Conservation (phyloP, 139 green algal genomes). For the Chlamydomonas sp. region DNA sequence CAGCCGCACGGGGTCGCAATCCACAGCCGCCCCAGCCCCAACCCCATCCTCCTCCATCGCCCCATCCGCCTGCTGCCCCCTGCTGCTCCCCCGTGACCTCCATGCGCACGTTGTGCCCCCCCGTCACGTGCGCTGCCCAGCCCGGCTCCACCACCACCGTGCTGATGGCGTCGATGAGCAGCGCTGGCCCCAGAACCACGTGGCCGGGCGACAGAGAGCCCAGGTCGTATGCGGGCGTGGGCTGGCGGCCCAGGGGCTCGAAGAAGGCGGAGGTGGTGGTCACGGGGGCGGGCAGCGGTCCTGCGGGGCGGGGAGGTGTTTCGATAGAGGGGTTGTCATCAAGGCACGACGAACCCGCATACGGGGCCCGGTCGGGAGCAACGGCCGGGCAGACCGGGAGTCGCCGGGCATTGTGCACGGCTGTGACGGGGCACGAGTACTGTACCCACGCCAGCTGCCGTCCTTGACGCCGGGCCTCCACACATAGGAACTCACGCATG, state of each 20-base stretch:
- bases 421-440: too few relatives aligned
- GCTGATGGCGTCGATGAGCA: conserved; percentile 93
- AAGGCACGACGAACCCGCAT: too few relatives aligned
- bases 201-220: conserved; percentile 71
- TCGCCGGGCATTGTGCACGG: too few relatives aligned
- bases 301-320: conserved; percentile 5
- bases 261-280: conserved; percentile 68
- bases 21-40: conserved; percentile 18
- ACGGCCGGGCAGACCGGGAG: too few relatives aligned
- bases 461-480: too few relatives aligned
- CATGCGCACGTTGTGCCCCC: conserved; percentile 82
- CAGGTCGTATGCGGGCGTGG: conserved; percentile 85
- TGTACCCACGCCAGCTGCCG: too few relatives aligned
- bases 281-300: conserved; percentile 60
- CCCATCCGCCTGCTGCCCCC: neutral
- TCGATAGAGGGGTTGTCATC: too few relatives aligned
- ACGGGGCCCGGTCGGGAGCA: too few relatives aligned
- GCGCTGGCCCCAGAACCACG: conserved; percentile 80
- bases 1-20: conserved; percentile 92
- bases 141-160: conserved; percentile 94
- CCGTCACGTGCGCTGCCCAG: conserved; percentile 85
- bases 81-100: conserved; percentile 49
- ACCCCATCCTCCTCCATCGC: conserved; percentile 8
- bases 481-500: too few relatives aligned
- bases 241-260: conserved; percentile 69